Evolutionary conservation across 2,329 filamentous ascomycete genomes (phyloP), one percentile per base, ranked within the genome.

Genomic region (Colletotrichum limetticola): DNA sequence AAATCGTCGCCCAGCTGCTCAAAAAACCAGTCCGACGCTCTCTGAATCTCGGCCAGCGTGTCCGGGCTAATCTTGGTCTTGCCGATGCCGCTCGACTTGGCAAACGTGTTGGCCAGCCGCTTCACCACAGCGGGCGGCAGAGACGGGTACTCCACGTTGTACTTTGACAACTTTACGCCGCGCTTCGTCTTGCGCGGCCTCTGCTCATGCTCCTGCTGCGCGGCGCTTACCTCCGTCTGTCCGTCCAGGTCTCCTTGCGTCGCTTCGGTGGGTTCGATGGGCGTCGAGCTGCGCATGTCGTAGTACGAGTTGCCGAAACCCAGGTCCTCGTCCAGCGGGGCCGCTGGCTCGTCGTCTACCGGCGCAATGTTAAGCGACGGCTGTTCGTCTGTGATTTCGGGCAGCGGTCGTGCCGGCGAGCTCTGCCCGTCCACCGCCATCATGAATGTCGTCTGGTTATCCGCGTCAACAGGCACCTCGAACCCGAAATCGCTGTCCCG

Each of bases 11-110:
- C 91, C 2, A 94, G 85, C 81, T 98, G 95, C 83, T 97, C 94
- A 80, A 98, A 97, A 82, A 95, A 98, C 93, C 94, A 97, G 74
- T 97, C 94, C 3, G 94, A 94, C 1, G 95, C 94, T 79, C 95
- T 92, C 78, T 92, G 91, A 66, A 98, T 90, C 5, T 92, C 92
- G 35, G 89, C 88, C 49, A 97, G 84, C 1, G 93, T 92, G 64
- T 97, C 94, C 58, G 93, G 91, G 70, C 88, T 91, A 59, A 97
- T 89, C 76, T 92, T 94, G 5, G 90, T 85, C 76, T 92, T 94
- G 76, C 88, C 88, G 11, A 88, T 85, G 24, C 91, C 91, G 57
- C 91, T 90, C 4, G 90, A 90, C 76, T 91, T 91, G 24, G 93
- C 89, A 78, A 95, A 94, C 1, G 89, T 92, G 42, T 91, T 92